Evolutionary conservation across 2,329 filamentous ascomycete species (phyloP), one percentile per base, ranked within the genome.

Genomic region (Hymenotorrendiella dingleyae): DNA sequence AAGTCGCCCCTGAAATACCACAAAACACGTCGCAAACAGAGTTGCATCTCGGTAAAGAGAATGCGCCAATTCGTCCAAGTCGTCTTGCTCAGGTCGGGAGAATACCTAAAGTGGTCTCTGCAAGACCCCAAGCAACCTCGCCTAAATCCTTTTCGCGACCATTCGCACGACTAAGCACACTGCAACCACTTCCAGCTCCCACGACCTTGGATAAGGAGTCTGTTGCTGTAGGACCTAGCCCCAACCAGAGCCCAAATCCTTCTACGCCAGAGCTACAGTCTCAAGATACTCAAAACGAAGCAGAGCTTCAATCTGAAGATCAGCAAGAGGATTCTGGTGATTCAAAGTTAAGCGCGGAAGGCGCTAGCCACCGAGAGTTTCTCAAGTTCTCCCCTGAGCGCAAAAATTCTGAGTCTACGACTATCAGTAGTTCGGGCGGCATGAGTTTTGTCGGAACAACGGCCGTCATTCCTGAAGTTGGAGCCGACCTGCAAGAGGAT

Each of bases 61-160:
- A 36, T 22, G 26, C 40, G 1, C 40, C 44, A 22, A 20, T 32
- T 3, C 40, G 44, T 11, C 44, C 44, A 16, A 83, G 48, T 57
- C 74, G 88, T 43, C 69, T 94, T 19, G 78, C 81, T 19, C 87
- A 90, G 53, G 80, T 95, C 33, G 90, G 89, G 6, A 79, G 89
- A n/a, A 95, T 95, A 39, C 90, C 89, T 10, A 81, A 80, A 55
- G 87, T 95, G 3, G 72, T 91, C 21, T 86, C 79, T 33, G 80
- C 75, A 35, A 76, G 80, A 40, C 70, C 80, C 26, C 76, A 84
- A 48, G 77, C 77, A 36, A 76, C 78, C 1, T 82, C 86, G 1
- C 77, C 84, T 1, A 82, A 80, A 59, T 94, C 87, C 23, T 95
- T 95, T 61, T 95, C 90, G 3, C 73, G 88, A 7, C 88, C 90